Percentiles rank a stretch among this genome's conserved stretches.
Evolutionary conservation across 1,284 basidiomycete species (phyloP).

Genomic region (Fomitiporia mediterranea): DNA sequence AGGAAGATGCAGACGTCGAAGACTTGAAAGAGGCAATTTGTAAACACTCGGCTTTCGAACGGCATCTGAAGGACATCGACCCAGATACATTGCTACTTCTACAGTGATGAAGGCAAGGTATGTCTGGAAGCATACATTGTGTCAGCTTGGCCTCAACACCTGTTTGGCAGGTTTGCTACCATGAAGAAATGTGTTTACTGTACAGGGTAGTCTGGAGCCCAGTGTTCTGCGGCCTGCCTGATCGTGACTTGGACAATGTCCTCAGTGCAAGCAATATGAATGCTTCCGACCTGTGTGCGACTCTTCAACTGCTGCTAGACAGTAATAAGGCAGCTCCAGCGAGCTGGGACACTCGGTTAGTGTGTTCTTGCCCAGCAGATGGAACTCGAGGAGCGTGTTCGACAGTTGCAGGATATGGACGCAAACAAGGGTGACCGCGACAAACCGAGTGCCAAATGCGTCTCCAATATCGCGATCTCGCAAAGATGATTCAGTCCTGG

Average conservation of each 20-base stretch:
- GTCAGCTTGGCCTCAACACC: no score
- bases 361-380: conserved; percentile 87
- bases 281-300: conserved; percentile 66
- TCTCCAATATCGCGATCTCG: conserved; percentile 71
- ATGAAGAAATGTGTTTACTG: no score
- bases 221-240: no score
- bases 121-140: no score
- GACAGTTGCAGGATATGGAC: conserved; percentile 68
- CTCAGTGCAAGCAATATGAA: conserved; percentile 26
- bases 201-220: no score
- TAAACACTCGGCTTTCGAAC: no score
- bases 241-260: no score
- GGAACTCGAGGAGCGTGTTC: conserved; percentile 84
- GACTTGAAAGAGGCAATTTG: no score
- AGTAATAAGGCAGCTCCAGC: conserved; percentile 86
- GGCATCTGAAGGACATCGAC: no score
- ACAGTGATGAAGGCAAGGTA: background rate
- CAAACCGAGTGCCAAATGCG: conserved; percentile 64
- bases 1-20: no score
- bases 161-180: no score
- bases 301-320: conserved; percentile 81
- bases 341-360: conserved; percentile 86
- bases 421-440: conserved; percentile 52
- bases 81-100: background rate
- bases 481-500: conserved; percentile 74